These are phyloP conservation scores for Cryphonectria japonica DNA, from an alignment of 2,329 filamentous ascomycete genomes.

Conservation along the genomic window DNA sequence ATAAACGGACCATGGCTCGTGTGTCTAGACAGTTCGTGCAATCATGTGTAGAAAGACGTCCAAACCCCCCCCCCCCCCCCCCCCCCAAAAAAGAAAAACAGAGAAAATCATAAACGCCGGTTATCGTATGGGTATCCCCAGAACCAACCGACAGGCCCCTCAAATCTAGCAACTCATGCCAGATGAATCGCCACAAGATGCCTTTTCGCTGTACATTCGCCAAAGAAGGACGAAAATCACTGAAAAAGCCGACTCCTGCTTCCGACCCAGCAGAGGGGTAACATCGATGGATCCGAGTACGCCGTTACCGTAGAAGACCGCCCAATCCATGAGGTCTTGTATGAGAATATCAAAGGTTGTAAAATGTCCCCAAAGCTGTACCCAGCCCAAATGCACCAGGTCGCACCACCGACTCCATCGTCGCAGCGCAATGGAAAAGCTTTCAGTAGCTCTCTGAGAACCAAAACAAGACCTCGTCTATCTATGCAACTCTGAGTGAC, in stretches of 20 bases:
- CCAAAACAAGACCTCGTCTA: constrained; percentile 14
- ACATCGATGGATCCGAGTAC: constrained; percentile 15
- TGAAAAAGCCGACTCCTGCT: constrained; percentile 16
- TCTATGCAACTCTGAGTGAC: constrained; percentile 26
- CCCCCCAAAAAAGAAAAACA: background rate
- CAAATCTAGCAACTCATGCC: constrained; percentile 25
- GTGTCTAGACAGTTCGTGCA: background rate
- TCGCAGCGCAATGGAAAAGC: constrained; percentile 23
- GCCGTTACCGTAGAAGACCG: constrained; percentile 18
- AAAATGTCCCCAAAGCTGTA: constrained; percentile 19
- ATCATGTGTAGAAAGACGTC: constrained; percentile 11
- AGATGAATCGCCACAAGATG: constrained; percentile 23
- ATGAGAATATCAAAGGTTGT: constrained; percentile 10
- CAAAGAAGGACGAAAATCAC: constrained; percentile 23
- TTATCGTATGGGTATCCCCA: constrained; percentile 27
- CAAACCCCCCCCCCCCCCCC: background rate
- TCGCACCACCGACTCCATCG: constrained; percentile 18
- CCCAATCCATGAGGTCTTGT: constrained; percentile 20
- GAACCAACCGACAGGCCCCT: constrained; percentile 19
- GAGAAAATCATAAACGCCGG: constrained; percentile 17
- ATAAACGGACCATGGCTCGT: background rate
- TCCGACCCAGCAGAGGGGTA: constrained; percentile 12
- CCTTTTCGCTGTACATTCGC: constrained; percentile 25
- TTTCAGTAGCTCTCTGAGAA: constrained; percentile 22
- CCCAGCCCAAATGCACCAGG: constrained; percentile 25